Conservation (phyloP, 352 stramenopile species). For the Globisporangium nunn region DNA sequence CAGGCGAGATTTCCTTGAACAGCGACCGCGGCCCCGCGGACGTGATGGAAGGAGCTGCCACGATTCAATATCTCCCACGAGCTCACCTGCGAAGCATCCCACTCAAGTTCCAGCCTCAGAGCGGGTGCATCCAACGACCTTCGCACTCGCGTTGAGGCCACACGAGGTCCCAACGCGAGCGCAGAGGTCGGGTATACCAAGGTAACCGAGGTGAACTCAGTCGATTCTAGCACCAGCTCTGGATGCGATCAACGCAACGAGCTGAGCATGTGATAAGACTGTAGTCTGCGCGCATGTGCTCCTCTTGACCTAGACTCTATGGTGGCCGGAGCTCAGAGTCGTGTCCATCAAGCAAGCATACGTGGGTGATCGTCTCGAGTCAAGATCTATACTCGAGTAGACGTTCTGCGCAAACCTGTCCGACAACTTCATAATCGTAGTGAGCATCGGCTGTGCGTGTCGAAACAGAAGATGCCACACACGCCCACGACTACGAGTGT, state of each 20-base stretch:
- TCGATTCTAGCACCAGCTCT: background rate
- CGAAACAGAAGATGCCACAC: too few relatives aligned
- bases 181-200: background rate
- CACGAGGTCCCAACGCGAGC: background rate
- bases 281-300: background rate
- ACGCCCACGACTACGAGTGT: too few relatives aligned
- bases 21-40: too few relatives aligned
- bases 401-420: too few relatives aligned
- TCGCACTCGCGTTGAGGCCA: too few relatives aligned
- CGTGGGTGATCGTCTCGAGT: too few relatives aligned
- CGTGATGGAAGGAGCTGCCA: too few relatives aligned
- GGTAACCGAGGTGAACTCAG: background rate
- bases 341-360: background rate
- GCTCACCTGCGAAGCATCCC: constrained; percentile 1
- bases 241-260: background rate
- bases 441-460: too few relatives aligned
- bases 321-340: background rate
- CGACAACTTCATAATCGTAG: too few relatives aligned
- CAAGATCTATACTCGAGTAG: too few relatives aligned
- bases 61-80: background rate
- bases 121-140: background rate
- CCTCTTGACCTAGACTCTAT: background rate
- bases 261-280: background rate
- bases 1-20: too few relatives aligned
- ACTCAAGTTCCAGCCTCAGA: background rate